Evolutionary conservation across 495 filamentous ascomycete genomes (phyloP).

Genomic region (Xylaria acuta): DNA sequence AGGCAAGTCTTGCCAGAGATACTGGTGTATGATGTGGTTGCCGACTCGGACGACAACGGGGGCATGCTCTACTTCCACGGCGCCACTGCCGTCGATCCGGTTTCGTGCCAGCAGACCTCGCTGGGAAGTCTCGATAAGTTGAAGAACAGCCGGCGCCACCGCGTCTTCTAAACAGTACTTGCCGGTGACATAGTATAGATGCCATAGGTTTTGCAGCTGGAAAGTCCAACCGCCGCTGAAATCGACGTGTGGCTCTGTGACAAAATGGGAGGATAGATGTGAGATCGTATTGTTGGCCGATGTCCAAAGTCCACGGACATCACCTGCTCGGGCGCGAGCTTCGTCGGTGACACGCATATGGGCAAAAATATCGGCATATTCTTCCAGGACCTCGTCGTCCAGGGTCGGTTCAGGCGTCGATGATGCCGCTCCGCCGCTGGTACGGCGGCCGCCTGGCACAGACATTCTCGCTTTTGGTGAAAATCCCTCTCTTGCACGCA

Average conservation of each 20-base stretch:
- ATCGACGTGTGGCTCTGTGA: slow-evolving; percentile 33
- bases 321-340: slow-evolving; percentile 23
- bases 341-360: slow-evolving; percentile 27
- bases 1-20: slow-evolving; percentile 29
- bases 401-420: not conserved
- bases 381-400: slow-evolving; percentile 22
- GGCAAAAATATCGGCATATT: slow-evolving; percentile 27
- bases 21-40: slow-evolving; percentile 25
- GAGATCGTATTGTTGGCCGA: slow-evolving; percentile 25
- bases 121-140: slow-evolving; percentile 26
- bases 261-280: slow-evolving; percentile 30
- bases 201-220: slow-evolving; percentile 30
- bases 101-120: slow-evolving; percentile 23
- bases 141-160: slow-evolving; percentile 25
- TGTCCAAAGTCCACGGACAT: slow-evolving; percentile 24
- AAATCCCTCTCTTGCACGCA: not conserved
- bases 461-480: slow-evolving; percentile 17
- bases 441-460: not conserved
- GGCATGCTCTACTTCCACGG: slow-evolving; percentile 23
- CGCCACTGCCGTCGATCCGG: slow-evolving; percentile 10
- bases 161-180: slow-evolving; percentile 17
- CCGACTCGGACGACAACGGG: slow-evolving; percentile 23
- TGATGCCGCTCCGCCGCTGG: not conserved
- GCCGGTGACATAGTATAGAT: slow-evolving; percentile 27
- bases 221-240: slow-evolving; percentile 29